Base-by-base conservation (phyloP, 495 filamentous ascomycete species). In the Choiromyces venosus region DNA sequence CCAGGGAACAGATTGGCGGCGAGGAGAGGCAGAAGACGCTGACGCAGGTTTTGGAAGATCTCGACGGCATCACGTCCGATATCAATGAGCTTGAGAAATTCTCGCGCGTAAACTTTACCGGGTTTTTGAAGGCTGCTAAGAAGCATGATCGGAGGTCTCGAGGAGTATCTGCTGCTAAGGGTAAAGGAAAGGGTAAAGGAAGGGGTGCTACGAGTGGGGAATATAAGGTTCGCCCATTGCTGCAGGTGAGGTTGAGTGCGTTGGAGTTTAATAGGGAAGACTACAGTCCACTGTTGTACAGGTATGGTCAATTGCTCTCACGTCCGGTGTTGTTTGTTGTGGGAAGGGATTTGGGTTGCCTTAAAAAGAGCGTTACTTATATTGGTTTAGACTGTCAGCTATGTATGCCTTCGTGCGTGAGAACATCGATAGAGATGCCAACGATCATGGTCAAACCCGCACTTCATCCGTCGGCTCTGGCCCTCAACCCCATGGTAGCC, bases 341-440 rank as follows among this genome's bases (percentile, higher is more conserved):
- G n/a, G 10, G 10, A 14, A 29, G 52, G n/a, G n/a, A 29, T 29
- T 29, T 56, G n/a, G 52, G 25, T 2, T 25, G 9, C n/a, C 21
- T 56, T 29, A 61, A 37, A 16, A 18, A 44, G 25, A 37, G 18
- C 36, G 14, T 37, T 73, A 18, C 42, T 73, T 10, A 72, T 46
- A 56, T 68, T 64, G 16, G 38, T 69, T 33, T 68, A 86, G 87
- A 56, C 86, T 98, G 52, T 97, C 94, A 18, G 88, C 92, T 74
- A 96, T 98, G 93, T 97, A 97, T 83, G 93, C 91, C 68, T 96
- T 96, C 81, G 90, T 95, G 71, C 90, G 93, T 37, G 91, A 97
- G 82, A 89, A 91, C 52, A 84, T 96, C 66, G 88, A 93, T 68
- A 84, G 84, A 19, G 86, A 87, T 74, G 73, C 79, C 65, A 85